Evolutionary conservation across 176 grass and related monocot genomes (phyloP).

Genomic region (Zoysia japonica): DNA sequence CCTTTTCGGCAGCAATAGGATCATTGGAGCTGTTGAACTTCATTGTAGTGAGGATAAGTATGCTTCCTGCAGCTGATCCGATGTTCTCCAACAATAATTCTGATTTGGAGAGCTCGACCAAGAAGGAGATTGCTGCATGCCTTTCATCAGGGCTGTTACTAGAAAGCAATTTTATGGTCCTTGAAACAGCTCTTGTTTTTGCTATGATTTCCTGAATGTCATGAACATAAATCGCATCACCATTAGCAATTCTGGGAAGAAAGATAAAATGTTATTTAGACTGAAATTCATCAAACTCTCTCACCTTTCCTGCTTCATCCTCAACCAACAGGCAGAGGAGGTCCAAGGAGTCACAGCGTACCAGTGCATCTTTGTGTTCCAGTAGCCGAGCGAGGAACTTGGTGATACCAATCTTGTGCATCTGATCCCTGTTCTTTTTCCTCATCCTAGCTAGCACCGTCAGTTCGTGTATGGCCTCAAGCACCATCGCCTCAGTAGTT

Average conservation of each 20-base stretch:
- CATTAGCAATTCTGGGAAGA: not conserved
- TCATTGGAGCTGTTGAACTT: conserved; percentile 75
- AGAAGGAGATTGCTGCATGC: conserved; percentile 69
- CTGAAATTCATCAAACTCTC: conserved; percentile 15
- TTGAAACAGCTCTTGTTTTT: conserved; percentile 70
- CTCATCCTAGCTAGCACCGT: conserved; percentile 48
- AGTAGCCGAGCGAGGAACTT: conserved; percentile 65
- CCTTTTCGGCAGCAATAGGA: conserved; percentile 58
- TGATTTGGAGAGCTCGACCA: conserved; percentile 72
- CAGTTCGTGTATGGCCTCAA: conserved; percentile 78
- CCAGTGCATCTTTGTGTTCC: conserved; percentile 54
- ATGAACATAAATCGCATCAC: conserved; percentile 7
- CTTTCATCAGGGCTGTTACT: conserved; percentile 64
- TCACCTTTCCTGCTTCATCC: conserved; percentile 86
- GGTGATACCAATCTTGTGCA: conserved; percentile 82
- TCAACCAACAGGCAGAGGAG: conserved; percentile 66
- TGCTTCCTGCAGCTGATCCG: conserved; percentile 59
- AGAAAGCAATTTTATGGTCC: conserved; percentile 66
- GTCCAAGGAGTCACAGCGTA: conserved; percentile 62
- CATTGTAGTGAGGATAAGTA: conserved; percentile 82
- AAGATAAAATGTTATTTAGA: not conserved
- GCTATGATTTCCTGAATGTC: conserved; percentile 67
- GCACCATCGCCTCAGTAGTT: conserved; percentile 59
- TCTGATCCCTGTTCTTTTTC: conserved; percentile 66
- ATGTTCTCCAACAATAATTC: conserved; percentile 64